Conservation (phyloP, 768 basidiomycete species). For the Leccinum incarnatum region DNA sequence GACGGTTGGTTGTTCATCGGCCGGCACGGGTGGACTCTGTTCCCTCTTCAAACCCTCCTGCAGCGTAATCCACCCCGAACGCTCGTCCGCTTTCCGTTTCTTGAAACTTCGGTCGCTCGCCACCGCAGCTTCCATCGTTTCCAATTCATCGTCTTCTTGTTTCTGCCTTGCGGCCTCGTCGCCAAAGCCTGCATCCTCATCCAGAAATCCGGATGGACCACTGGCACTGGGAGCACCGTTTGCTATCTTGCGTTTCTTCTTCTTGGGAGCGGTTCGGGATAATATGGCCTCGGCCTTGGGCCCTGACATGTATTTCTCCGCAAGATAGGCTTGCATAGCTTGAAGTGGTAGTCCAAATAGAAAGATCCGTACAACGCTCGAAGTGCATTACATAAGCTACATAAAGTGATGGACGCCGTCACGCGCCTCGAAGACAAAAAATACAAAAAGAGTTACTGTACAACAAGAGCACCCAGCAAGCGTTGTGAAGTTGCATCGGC, state of each 20-base stretch:
- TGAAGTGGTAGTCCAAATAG: neutral
- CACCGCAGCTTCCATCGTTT: conserved; percentile 62
- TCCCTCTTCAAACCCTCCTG: conserved; percentile 49
- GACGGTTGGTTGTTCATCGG: conserved; percentile 68
- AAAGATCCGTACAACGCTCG: neutral
- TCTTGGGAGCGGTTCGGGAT: conserved; percentile 55
- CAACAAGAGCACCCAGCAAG: neutral
- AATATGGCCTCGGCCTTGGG: conserved; percentile 95
- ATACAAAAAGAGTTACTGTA: neutral
- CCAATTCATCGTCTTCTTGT: conserved; percentile 54
- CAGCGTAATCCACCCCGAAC: conserved; percentile 67
- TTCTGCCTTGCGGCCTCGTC: conserved; percentile 45
- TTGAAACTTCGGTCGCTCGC: conserved; percentile 79
- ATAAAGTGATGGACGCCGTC: too few species aligned
- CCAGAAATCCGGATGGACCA: conserved; percentile 42
- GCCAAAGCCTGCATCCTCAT: conserved; percentile 75
- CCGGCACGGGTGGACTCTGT: conserved; percentile 50
- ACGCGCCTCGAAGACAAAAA: neutral
- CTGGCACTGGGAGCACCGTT: conserved; percentile 17
- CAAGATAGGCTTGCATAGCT: conserved; percentile 77
- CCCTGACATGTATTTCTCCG: conserved; percentile 94
- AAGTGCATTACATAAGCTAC: conserved; percentile 6
- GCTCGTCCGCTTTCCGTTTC: conserved; percentile 56
- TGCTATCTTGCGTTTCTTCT: conserved; percentile 62
- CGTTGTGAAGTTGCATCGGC: neutral